Evolutionary conservation across 2,329 filamentous ascomycete species (phyloP), one percentile per base, ranked within the genome.

Genomic region (Thielaviopsis euricoi): DNA sequence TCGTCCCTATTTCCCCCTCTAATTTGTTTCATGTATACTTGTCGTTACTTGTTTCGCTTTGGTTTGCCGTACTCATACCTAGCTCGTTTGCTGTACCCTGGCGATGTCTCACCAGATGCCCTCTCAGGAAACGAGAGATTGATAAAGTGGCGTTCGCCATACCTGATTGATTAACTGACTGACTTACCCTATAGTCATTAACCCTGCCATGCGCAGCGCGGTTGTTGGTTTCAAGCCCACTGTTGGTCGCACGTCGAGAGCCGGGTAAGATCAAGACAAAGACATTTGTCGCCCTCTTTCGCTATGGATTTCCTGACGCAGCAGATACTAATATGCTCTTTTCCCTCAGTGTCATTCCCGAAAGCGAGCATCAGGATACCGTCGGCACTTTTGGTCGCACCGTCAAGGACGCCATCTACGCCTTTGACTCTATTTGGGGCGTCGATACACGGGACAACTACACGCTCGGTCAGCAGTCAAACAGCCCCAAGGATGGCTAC

Each of bases 141-240:
- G 23, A 51, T 22, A 26, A 23, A 19, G 49, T 51, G 23, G 49
- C 49, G 49, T 26, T 26, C 15, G 15, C 4, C 40, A 62, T 25
- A 19, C 33, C 23, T 43, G 52, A 26, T 17, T 33, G 49, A 51
- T 19, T 10, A 48, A 55, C 29, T 19, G 6, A 43, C 37, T 43
- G 37, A 43, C 37, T n/a, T 43, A 17, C 17, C 46, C 40, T n/a
- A 56, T 59, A 71, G 76, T 89, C 17, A 87, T 88, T 65, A 83
- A 80, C 66, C 86, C 86, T 0, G 84, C 86, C 0, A 78, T 84
- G 66, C 73, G 83, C 4, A 87, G 86, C 65, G 77, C 74, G 1
- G 66, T 89, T 1, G 83, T 89, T 1, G 86, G 86, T 2, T 78
- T 89, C 67, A 89, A 89, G 69, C 85, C 86, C 1, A 89, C 85